Base-by-base conservation (phyloP, 2,329 filamentous ascomycete genomes). In the Phoma sp. region DNA sequence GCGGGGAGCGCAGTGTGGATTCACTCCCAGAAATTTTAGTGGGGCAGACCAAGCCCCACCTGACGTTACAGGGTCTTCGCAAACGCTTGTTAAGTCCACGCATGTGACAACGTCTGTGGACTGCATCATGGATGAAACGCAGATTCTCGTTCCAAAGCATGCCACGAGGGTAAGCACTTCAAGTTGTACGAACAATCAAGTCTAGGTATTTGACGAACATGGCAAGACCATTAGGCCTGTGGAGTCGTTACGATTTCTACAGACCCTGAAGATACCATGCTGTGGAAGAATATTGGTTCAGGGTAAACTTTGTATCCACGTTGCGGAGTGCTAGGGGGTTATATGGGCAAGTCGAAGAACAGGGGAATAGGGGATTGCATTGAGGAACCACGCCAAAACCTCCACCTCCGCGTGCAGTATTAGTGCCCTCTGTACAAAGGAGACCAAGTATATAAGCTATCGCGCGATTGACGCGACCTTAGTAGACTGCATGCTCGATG, bases 341-440 rank as follows among this genome's bases (percentile, higher is more conserved):
- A 60, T 61, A 63, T 64, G 60, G 60, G 65, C 65, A 58, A 65
- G 67, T 64, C 60, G 47, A 63, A 67, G 69, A 69, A 68, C 64
- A 64, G 56, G 58, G 69, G 62, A 72, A 72, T 68, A 62, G 67
- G 64, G 68, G 61, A 58, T 62, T 69, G 71, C 58, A 68, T 34
- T 56, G 60, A 74, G 68, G 64, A 53, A 66, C 51, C 72, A 67
- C 55, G 57, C 59, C 53, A 61, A 61, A 48, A 52, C 50, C 64
- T 61, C 56, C 64, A 57, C 51, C 60, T 59, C 55, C 56, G 53
- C 60, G 56, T 46, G 34, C 55, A 68, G 58, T 62, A 65, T 49
- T 56, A 42, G 59, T 39, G 36, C 51, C 53, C 50, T 56, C 57
- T 54, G 42, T 33, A 69, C 54, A 51, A 50, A 57, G 18, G 78